Conservation (phyloP, 495 filamentous ascomycete genomes). For the Penicillium samsonianum region DNA sequence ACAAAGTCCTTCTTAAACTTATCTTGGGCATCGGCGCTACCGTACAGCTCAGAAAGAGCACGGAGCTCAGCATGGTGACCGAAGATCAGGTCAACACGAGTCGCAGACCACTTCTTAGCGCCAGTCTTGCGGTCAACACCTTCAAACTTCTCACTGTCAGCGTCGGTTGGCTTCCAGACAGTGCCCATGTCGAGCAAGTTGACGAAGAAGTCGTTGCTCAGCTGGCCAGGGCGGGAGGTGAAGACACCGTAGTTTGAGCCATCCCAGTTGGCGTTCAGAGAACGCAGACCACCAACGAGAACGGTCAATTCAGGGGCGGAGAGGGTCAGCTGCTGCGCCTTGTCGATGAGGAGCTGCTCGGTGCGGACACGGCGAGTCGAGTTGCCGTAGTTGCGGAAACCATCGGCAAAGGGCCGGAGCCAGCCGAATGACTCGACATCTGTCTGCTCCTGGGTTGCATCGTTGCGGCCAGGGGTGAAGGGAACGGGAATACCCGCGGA, state of each 20-base stretch:
- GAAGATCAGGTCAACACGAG: constrained; percentile 68
- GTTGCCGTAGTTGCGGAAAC: constrained; percentile 74
- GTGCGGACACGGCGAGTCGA: constrained; percentile 56
- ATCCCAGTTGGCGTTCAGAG: constrained; percentile 65
- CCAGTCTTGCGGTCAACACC: constrained; percentile 68
- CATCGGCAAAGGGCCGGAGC: constrained; percentile 63
- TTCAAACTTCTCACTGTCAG: constrained; percentile 56
- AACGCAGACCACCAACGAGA: constrained; percentile 66
- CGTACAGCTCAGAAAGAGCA: constrained; percentile 68
- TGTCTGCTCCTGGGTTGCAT: constrained; percentile 64
- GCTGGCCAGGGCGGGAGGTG: constrained; percentile 60
- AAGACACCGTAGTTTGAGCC: constrained; percentile 62
- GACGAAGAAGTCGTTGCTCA: constrained; percentile 76
- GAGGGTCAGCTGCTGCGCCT: constrained; percentile 65
- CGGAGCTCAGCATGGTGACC: constrained; percentile 71
- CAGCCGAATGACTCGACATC: constrained; percentile 61
- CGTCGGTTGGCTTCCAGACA: constrained; percentile 56
- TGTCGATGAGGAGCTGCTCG: constrained; percentile 69
- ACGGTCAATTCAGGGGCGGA: constrained; percentile 67
- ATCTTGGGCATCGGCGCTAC: constrained; percentile 49
- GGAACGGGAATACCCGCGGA: constrained; percentile 42
- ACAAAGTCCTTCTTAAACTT: constrained; percentile 73
- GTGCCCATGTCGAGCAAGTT: constrained; percentile 69
- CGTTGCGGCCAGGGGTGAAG: constrained; percentile 50
- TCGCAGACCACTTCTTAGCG: constrained; percentile 65